Conservation (phyloP, 768 basidiomycete species). For the Auriculariales sp. region DNA sequence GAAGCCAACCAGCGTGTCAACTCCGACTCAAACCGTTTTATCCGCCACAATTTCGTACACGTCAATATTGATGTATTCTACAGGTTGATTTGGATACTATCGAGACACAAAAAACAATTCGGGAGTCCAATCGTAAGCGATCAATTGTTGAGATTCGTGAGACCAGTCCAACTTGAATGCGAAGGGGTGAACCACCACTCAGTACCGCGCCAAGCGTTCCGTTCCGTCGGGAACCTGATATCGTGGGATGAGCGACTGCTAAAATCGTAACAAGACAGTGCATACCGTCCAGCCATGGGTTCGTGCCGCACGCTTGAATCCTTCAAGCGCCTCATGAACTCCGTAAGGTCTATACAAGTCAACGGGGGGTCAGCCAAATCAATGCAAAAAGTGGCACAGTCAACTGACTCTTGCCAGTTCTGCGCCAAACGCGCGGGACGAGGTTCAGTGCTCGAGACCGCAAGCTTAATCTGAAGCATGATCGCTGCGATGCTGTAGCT, state of each 20-base stretch:
- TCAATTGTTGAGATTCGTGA: too few relatives aligned
- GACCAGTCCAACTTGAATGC: too few relatives aligned
- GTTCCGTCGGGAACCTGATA: slow-evolving; percentile 15
- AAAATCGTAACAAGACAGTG: slow-evolving; percentile 2
- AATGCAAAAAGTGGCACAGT: neutral
- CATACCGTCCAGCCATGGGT: slow-evolving; percentile 50
- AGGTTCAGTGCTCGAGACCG: slow-evolving; percentile 54
- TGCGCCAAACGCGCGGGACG: slow-evolving; percentile 40
- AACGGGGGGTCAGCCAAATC: neutral
- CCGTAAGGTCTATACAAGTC: slow-evolving; percentile 22
- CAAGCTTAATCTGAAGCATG: slow-evolving; percentile 52
- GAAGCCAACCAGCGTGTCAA: neutral
- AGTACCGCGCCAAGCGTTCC: slow-evolving; percentile 9
- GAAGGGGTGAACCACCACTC: too few relatives aligned
- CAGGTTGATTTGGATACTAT: too few relatives aligned
- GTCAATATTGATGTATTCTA: too few relatives aligned
- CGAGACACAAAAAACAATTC: too few relatives aligned
- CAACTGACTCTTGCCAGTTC: slow-evolving; percentile 33
- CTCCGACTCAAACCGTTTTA: neutral
- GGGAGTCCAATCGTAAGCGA: too few relatives aligned
- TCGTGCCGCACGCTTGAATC: slow-evolving; percentile 49
- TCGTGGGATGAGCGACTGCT: neutral
- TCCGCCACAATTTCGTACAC: too few relatives aligned
- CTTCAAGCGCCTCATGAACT: slow-evolving; percentile 43
- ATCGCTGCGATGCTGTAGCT: slow-evolving; percentile 38